Conservation (phyloP, 257 asterid species). For the Eustoma russellianum region DNA sequence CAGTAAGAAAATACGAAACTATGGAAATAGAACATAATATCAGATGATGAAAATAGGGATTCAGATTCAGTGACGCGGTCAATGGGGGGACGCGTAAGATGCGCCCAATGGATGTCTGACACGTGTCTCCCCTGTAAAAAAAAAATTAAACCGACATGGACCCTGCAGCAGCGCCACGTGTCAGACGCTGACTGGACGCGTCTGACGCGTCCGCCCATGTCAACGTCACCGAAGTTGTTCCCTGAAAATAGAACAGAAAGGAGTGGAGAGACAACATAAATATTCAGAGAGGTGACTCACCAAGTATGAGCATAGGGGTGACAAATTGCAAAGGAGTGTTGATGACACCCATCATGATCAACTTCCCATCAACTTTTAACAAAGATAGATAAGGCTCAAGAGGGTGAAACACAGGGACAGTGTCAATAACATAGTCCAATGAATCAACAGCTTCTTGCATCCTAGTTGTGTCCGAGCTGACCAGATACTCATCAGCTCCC, state of each 20-base stretch:
- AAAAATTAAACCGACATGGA: too few relatives aligned
- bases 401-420: constrained; percentile 72
- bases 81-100: too few relatives aligned
- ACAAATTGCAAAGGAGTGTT: constrained; percentile 73
- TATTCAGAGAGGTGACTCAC: constrained; percentile 31
- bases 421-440: constrained; percentile 79
- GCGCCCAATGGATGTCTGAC: too few relatives aligned
- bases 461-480: constrained; percentile 45
- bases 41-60: background rate
- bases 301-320: constrained; percentile 83
- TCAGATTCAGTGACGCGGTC: too few relatives aligned
- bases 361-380: constrained; percentile 77
- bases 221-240: too few relatives aligned
- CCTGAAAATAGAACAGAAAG: background rate
- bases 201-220: too few relatives aligned
- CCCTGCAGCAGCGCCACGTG: too few relatives aligned
- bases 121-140: too few relatives aligned
- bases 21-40: background rate
- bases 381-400: constrained; percentile 75
- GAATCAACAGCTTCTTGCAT: constrained; percentile 69
- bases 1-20: too few relatives aligned
- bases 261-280: background rate
- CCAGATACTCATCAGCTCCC: constrained; percentile 84
- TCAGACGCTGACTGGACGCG: too few relatives aligned
- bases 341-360: constrained; percentile 92